phyloP scores from a whole-genome alignment of 768 basidiomycete species.

The Kwoniella sp. region DNA sequence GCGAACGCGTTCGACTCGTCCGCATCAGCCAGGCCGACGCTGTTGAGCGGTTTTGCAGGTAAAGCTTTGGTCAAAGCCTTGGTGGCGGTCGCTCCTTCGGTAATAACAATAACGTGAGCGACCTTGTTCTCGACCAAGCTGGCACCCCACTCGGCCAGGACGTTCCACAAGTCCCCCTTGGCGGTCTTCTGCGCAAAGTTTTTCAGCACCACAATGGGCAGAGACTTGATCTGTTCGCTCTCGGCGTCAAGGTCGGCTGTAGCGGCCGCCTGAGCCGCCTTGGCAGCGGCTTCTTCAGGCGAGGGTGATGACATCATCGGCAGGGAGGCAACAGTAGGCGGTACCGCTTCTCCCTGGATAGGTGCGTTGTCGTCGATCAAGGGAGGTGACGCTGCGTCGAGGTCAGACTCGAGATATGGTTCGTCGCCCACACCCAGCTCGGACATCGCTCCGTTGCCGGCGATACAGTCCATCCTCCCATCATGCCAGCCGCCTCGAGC shows the following conservation, averaged over 20 bases:
- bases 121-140: slow-evolving; percentile 75
- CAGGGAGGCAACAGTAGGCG: slow-evolving; percentile 29
- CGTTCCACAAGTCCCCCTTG: slow-evolving; percentile 68
- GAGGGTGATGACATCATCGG: neutral
- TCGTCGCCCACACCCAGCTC: slow-evolving; percentile 84
- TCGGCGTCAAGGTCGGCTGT: slow-evolving; percentile 39
- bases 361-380: slow-evolving; percentile 33
- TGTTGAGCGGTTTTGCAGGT: slow-evolving; percentile 73
- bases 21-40: slow-evolving; percentile 78
- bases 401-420: slow-evolving; percentile 52
- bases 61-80: slow-evolving; percentile 82
- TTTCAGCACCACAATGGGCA: slow-evolving; percentile 83
- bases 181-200: slow-evolving; percentile 64
- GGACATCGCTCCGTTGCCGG: slow-evolving; percentile 79
- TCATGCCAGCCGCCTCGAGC: slow-evolving; percentile 74
- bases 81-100: slow-evolving; percentile 81
- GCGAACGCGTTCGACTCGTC: slow-evolving; percentile 71
- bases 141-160: slow-evolving; percentile 80
- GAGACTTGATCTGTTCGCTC: slow-evolving; percentile 55
- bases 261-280: slow-evolving; percentile 6
- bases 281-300: neutral
- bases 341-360: slow-evolving; percentile 31
- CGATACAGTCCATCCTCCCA: slow-evolving; percentile 73
- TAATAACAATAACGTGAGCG: slow-evolving; percentile 85
- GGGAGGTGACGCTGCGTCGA: slow-evolving; percentile 25